Base-by-base conservation (phyloP, 306 rosid species). In the Begonia masoniana region DNA sequence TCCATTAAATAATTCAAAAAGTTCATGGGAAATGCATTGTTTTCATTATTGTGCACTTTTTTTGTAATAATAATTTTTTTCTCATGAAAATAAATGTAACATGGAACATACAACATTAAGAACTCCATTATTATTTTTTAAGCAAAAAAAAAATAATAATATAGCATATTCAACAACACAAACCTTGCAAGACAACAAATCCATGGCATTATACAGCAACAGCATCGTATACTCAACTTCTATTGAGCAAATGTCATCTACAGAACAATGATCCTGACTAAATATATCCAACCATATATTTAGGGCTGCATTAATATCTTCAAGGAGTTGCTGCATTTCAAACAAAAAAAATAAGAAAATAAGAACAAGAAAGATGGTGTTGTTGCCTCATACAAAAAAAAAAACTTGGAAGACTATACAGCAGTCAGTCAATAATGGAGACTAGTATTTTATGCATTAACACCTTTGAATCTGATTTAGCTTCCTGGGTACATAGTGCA, bases 121-220 rank as follows among this genome's bases (percentile, higher is more conserved):
- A 19, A 19, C 23, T 19, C 23, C 23, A 2, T 1, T 19, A 19
- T 19, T 2, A 19, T 1, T 19, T 19, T 19, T 19, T 19, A 19
- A 19, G 23, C 2, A 19, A 19, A 19, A 19, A 1, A 19, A 19
- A n/a, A 19, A 19, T 3, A 12, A 48, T 64, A 49, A 68, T 60
- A 42, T 41, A 52, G 56, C 54, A 50, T 64, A 55, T 47, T 15
- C 15, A 51, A 66, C 63, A 67, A 58, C 56, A 48, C 87, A n/a
- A 23, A 85, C 97, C 97, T 89, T 85, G 69, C 80, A 50, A 46
- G 88, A 87, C 51, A 78, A 61, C 73, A 89, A 65, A 73, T 89
- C 97, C 61, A 79, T 50, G 61, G 71, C 50, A 58, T 82, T 85
- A 62, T 74, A 85, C 24, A 85, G 62, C 16, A 85, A 72, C 61